These are phyloP conservation scores for Phytophthora brassicae DNA, from an alignment of 352 stramenopile genomes.

Conservation along the genomic window DNA sequence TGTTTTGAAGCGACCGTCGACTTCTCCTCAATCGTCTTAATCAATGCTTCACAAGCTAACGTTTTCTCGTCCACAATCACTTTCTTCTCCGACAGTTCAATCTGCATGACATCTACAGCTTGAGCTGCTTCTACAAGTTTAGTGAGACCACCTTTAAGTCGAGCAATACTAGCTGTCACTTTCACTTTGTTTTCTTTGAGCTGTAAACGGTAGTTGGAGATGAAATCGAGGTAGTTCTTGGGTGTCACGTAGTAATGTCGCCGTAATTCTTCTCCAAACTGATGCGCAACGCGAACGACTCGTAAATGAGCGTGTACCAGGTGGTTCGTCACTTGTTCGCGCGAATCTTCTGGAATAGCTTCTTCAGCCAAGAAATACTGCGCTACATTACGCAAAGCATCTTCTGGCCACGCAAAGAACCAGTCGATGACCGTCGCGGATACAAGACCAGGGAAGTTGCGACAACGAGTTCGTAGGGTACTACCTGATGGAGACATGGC, in stretches of 20 bases:
- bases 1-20: slow-evolving; percentile 91
- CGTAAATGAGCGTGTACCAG: slow-evolving; percentile 92
- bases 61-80: slow-evolving; percentile 96
- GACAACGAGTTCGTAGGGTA: slow-evolving; percentile 91
- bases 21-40: slow-evolving; percentile 94
- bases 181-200: slow-evolving; percentile 91
- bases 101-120: slow-evolving; percentile 93
- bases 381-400: slow-evolving; percentile 92
- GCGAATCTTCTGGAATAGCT: slow-evolving; percentile 84
- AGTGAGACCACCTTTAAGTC: slow-evolving; percentile 90
- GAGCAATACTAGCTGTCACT: slow-evolving; percentile 88
- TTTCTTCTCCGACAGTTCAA: slow-evolving; percentile 94
- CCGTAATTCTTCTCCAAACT: slow-evolving; percentile 91
- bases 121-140: slow-evolving; percentile 94
- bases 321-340: slow-evolving; percentile 82
- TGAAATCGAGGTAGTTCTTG: slow-evolving; percentile 97
- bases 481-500: slow-evolving; percentile 94
- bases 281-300: slow-evolving; percentile 87
- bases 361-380: slow-evolving; percentile 94
- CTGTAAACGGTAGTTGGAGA: slow-evolving; percentile 91
- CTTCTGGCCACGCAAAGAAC: slow-evolving; percentile 95
- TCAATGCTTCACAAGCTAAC: slow-evolving; percentile 90
- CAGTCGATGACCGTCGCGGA: slow-evolving; percentile 95
- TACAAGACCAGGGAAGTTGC: slow-evolving; percentile 94
- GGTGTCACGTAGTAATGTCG: slow-evolving; percentile 97